Evolutionary conservation across 1,284 basidiomycete species (phyloP).

Genomic region (Pyrrhoderma lamaoense): DNA sequence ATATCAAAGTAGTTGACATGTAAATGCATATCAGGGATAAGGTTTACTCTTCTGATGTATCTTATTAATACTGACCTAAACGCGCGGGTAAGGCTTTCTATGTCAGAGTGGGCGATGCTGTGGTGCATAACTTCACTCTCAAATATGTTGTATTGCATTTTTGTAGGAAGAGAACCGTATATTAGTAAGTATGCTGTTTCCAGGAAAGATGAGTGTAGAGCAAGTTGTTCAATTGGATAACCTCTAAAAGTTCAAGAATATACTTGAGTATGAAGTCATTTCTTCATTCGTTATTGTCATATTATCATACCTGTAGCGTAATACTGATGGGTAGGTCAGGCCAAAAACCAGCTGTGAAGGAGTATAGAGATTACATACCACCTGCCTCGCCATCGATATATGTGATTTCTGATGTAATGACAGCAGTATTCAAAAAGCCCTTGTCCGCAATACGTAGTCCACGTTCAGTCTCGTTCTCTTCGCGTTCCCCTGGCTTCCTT

Average conservation of each 20-base stretch:
- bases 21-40: background rate
- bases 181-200: conserved; percentile 83
- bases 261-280: no score
- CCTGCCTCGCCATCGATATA: conserved; percentile 85
- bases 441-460: conserved; percentile 73
- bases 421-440: conserved; percentile 83
- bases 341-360: background rate
- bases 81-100: conserved; percentile 72
- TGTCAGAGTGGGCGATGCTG: conserved; percentile 68
- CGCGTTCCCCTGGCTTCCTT: conserved; percentile 48
- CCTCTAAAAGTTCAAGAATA: conserved; percentile 44
- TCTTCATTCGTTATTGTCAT: background rate
- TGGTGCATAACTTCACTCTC: conserved; percentile 74
- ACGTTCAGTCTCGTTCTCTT: conserved; percentile 78
- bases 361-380: conserved; percentile 33
- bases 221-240: conserved; percentile 89
- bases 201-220: conserved; percentile 68
- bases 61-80: conserved; percentile 60
- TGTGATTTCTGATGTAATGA: conserved; percentile 74
- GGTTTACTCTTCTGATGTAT: background rate
- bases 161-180: conserved; percentile 76
- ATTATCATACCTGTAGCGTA: conserved; percentile 56
- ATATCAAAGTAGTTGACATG: background rate
- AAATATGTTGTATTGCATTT: conserved; percentile 53
- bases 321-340: conserved; percentile 34